A percentile compares a stretch with the other conserved stretches of the same genome.
phyloP scores from a whole-genome alignment of 805 yeast genomes.

The Suhomyces tanzawaensis region DNA sequence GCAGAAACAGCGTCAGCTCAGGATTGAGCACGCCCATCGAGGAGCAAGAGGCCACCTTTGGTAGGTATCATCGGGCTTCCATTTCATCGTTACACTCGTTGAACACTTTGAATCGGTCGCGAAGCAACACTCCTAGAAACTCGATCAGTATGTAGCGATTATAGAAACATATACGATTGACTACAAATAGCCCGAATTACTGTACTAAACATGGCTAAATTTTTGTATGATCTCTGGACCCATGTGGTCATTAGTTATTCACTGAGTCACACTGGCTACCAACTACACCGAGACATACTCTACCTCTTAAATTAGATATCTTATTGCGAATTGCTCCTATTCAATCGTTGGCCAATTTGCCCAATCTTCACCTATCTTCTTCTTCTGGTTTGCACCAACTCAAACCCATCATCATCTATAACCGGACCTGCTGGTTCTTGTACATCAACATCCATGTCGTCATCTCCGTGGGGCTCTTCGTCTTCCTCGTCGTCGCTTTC shows the following conservation, averaged over 20 bases:
- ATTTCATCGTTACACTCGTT: constrained; percentile 39
- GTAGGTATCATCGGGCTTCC: constrained; percentile 24
- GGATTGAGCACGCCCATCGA: constrained; percentile 27
- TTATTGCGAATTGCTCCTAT: background rate
- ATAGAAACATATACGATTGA: too few species aligned
- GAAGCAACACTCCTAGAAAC: constrained; percentile 34
- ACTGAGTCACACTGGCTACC: background rate
- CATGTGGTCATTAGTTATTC: too few species aligned
- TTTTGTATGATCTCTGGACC: too few species aligned
- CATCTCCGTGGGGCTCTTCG: constrained; percentile 24
- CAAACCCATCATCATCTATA: constrained; percentile 94
- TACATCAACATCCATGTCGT: constrained; percentile 32
- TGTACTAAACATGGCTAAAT: too few species aligned
- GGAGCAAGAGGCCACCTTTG: constrained; percentile 25
- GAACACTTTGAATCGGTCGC: constrained; percentile 37
- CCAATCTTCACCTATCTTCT: constrained; percentile 22
- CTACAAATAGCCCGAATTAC: too few species aligned
- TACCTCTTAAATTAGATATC: background rate
- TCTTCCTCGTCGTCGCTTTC: constrained; percentile 50
- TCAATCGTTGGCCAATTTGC: too few species aligned
- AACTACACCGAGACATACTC: too few species aligned
- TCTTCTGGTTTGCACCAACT: constrained; percentile 76
- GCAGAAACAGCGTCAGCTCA: constrained; percentile 26
- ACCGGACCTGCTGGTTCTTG: constrained; percentile 52
- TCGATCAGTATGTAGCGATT: constrained; percentile 22